Base-by-base conservation (phyloP, 2,329 filamentous ascomycete genomes). In the Byssothecium circinans region DNA sequence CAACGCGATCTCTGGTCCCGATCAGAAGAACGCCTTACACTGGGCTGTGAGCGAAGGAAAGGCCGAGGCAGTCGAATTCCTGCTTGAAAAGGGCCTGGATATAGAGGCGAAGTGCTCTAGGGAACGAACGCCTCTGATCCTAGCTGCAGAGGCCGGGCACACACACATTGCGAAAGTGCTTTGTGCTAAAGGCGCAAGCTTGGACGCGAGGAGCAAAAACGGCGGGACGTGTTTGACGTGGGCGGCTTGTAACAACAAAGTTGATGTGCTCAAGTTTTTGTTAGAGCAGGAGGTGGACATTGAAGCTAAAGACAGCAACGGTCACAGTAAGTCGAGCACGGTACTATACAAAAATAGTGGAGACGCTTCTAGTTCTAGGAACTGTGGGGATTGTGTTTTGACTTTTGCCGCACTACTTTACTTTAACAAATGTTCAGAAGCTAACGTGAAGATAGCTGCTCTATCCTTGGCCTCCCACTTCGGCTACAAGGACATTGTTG, bases 71-170 rank as follows among this genome's bases (percentile, higher is more conserved):
- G 49, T 57, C 10, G 51, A 59, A 12, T 58, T 53, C 17, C 49
- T 65, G 0, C 20, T 59, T 19, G 36, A 38, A 1, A 51, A 49
- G 18, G 55, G 52, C 8, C 45, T 60, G 34, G 50, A 62, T 25
- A 41, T 59, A 2, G 54, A 60, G 14, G 45, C 19, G 8, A 47
- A 43, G 20, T 60, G 56, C 20, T 30, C 34, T 11, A 44, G 33
- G 25, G 54, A 46, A 14, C 52, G 53, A 17, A 65, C 57, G n/a
- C 50, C 62, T 40, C 20, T 64, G 1, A 42, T 57, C 19, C 43
- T 60, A 8, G 59, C 62, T 3, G 60, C 60, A 15, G 50, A 55
- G 10, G 37, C 38, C 14, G 62, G 62, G 11, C 37, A 58, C 12
- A 22, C 42, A 6, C 45, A 40, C 7, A 34, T 53, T 27, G 54